These are phyloP conservation scores for Mucor ambiguus DNA, from an alignment of 371 early-diverging fungal species.

Conservation along the genomic window DNA sequence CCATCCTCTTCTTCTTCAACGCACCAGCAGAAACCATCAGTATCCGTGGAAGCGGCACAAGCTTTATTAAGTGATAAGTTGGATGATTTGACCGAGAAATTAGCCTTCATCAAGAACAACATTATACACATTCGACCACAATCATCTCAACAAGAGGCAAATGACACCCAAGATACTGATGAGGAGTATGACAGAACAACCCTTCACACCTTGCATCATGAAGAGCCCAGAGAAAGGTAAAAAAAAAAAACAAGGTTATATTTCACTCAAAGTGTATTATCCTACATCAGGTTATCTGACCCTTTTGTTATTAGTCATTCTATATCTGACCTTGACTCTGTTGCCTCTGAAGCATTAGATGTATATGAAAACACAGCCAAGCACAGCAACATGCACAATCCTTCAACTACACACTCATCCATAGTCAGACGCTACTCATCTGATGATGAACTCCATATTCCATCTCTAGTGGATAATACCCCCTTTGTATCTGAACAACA, in stretches of 20 bases:
- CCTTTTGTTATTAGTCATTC: slow-evolving; percentile 5
- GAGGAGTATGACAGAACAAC: slow-evolving; percentile 24
- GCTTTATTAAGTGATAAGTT: slow-evolving; percentile 30
- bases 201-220: slow-evolving; percentile 17
- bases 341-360: slow-evolving; percentile 42
- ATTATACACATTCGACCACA: slow-evolving; percentile 30
- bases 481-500: slow-evolving; percentile 46
- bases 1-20: not conserved
- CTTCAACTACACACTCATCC: slow-evolving; percentile 1
- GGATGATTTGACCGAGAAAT: slow-evolving; percentile 43
- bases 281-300: not conserved
- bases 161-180: not conserved
- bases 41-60: slow-evolving; percentile 28
- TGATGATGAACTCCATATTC: slow-evolving; percentile 24
- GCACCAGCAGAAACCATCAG: slow-evolving; percentile 10
- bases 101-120: slow-evolving; percentile 38
- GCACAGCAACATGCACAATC: not conserved
- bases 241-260: slow-evolving; percentile 3
- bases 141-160: slow-evolving; percentile 12
- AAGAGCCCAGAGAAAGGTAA: slow-evolving; percentile 20
- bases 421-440: slow-evolving; percentile 26
- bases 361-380: slow-evolving; percentile 35
- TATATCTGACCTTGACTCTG: slow-evolving; percentile 36
- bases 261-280: not conserved
- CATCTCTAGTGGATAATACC: slow-evolving; percentile 28